Percentiles rank a stretch among this genome's conserved stretches.
Conservation (phyloP, 2,329 filamentous ascomycete genomes). For the Fusarium setosum region DNA sequence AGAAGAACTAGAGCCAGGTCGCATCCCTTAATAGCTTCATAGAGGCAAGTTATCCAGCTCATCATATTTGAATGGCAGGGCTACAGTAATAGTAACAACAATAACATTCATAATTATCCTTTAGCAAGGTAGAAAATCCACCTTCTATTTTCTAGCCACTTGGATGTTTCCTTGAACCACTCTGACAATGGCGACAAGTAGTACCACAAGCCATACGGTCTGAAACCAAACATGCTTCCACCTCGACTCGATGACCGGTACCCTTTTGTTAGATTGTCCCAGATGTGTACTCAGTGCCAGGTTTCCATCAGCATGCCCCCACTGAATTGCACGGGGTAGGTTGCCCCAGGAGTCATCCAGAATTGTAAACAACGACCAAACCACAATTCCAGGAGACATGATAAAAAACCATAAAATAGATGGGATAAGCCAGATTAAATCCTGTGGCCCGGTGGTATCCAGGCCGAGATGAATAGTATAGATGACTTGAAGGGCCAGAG, state of each 20-base stretch:
- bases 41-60: too few relatives aligned
- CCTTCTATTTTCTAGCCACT: too few relatives aligned
- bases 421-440: background rate
- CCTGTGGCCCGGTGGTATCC: background rate
- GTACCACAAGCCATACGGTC: background rate
- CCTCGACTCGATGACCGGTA: background rate
- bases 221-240: background rate
- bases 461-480: background rate
- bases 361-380: constrained; percentile 6
- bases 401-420: constrained; percentile 3
- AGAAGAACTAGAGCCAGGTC: too few relatives aligned
- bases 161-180: too few relatives aligned
- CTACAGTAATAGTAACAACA: too few relatives aligned
- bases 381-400: constrained; percentile 2
- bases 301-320: background rate
- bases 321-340: background rate
- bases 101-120: too few relatives aligned
- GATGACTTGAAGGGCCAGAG: background rate
- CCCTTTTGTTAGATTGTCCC: background rate
- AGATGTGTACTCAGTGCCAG: background rate
- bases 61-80: too few relatives aligned
- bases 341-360: constrained; percentile 2
- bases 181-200: too few relatives aligned
- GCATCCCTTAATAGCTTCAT: too few relatives aligned
- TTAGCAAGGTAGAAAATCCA: too few relatives aligned